phyloP scores from a whole-genome alignment of 768 basidiomycete genomes.

The Lenzites betulinus region DNA sequence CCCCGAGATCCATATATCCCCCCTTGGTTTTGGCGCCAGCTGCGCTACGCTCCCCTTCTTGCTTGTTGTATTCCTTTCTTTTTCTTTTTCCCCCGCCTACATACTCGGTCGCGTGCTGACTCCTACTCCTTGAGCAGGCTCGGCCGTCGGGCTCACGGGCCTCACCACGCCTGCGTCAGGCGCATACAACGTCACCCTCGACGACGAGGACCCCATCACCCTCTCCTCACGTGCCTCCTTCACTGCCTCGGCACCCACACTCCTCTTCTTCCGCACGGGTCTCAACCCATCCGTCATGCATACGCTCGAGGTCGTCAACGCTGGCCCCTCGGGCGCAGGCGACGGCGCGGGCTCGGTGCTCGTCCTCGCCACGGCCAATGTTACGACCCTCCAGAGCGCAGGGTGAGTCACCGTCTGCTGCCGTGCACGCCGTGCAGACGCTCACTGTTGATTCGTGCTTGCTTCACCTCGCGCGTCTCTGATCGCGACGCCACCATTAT shows the following conservation, averaged over 20 bases:
- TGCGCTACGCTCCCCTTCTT: neutral
- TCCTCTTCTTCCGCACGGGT: constrained; percentile 66
- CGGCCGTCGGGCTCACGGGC: constrained; percentile 61
- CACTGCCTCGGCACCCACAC: constrained; percentile 51
- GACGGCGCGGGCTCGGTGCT: constrained; percentile 35
- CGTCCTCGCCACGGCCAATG: constrained; percentile 49
- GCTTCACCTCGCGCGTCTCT: constrained; percentile 4
- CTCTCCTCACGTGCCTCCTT: constrained; percentile 45
- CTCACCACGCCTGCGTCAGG: constrained; percentile 59
- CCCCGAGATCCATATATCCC: constrained; percentile 3
- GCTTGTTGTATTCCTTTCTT: neutral
- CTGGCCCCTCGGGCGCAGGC: constrained; percentile 38
- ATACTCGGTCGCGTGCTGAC: constrained; percentile 1
- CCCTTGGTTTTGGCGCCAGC: constrained; percentile 1
- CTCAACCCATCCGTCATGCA: constrained; percentile 55
- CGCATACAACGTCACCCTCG: constrained; percentile 58
- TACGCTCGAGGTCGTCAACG: constrained; percentile 56
- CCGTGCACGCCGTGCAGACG: neutral
- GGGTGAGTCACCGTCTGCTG: constrained; percentile 34
- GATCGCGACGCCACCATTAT: neutral
- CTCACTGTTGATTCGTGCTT: constrained; percentile 6
- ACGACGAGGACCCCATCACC: constrained; percentile 32
- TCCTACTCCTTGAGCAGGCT: constrained; percentile 45
- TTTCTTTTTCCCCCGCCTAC: neutral
- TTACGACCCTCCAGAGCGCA: constrained; percentile 42